These are phyloP conservation scores for Lasiosphaeria ovina DNA, from an alignment of 495 filamentous ascomycete species.

Conservation along the genomic window DNA sequence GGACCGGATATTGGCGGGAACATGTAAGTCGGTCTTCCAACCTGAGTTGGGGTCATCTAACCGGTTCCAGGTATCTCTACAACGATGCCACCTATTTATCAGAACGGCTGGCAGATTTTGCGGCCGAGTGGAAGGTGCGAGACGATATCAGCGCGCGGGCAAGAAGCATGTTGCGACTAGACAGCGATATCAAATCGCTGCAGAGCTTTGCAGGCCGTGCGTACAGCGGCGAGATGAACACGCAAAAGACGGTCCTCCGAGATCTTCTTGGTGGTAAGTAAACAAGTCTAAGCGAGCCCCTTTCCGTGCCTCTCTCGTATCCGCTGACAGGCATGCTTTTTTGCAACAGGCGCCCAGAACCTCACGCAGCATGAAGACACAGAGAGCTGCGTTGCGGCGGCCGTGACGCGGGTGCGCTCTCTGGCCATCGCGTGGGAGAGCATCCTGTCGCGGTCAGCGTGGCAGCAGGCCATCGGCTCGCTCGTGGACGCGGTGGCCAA, in stretches of 20 bases:
- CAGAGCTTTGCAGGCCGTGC: slow-evolving; percentile 77
- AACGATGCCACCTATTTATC: slow-evolving; percentile 85
- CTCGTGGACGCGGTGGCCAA: slow-evolving; percentile 75
- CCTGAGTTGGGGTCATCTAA: slow-evolving; percentile 11
- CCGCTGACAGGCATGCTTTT: background rate
- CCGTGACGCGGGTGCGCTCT: slow-evolving; percentile 64
- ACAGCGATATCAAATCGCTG: slow-evolving; percentile 68
- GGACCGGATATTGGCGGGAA: slow-evolving; percentile 62
- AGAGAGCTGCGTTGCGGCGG: slow-evolving; percentile 67
- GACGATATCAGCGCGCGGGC: slow-evolving; percentile 45
- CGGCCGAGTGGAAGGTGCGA: slow-evolving; percentile 48
- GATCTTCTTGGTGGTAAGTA: slow-evolving; percentile 80
- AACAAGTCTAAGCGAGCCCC: slow-evolving; percentile 21
- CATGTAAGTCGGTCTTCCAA: slow-evolving; percentile 51
- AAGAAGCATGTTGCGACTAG: slow-evolving; percentile 57
- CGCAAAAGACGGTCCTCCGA: slow-evolving; percentile 75
- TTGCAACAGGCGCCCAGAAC: slow-evolving; percentile 43
- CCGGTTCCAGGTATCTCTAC: slow-evolving; percentile 66
- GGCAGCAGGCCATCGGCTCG: slow-evolving; percentile 81
- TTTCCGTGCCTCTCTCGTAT: slow-evolving; percentile 10
- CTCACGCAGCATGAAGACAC: slow-evolving; percentile 57
- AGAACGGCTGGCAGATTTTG: slow-evolving; percentile 62
- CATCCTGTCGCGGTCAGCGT: slow-evolving; percentile 78
- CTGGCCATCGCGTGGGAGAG: slow-evolving; percentile 72
- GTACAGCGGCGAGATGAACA: slow-evolving; percentile 83